A percentile compares a stretch with the other conserved stretches of the same genome.
Evolutionary conservation across 140 eudicot genomes (phyloP).

Genomic region (Bidens hawaiensis): DNA sequence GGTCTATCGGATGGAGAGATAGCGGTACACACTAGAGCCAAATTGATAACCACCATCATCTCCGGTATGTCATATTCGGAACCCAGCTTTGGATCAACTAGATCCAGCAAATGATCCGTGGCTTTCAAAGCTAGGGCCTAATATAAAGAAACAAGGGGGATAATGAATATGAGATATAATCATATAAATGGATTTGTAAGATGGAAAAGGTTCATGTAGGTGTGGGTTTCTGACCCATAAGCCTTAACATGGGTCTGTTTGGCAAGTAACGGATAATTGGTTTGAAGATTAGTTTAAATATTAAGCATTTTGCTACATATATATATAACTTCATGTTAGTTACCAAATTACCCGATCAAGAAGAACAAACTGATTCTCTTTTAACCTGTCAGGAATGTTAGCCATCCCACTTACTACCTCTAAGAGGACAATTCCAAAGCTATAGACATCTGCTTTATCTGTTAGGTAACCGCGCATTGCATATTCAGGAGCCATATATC

Average conservation of each 20-base stretch:
- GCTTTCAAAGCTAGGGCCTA: slow-evolving; percentile 43
- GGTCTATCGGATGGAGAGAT: slow-evolving; percentile 59
- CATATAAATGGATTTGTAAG: neutral
- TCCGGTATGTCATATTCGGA: slow-evolving; percentile 38
- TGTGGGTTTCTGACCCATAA: neutral
- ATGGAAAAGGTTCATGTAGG: slow-evolving; percentile 2
- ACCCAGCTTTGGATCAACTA: slow-evolving; percentile 60
- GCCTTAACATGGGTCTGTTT: too few species aligned
- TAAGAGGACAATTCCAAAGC: too few species aligned
- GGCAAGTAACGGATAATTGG: too few species aligned
- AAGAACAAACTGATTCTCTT: too few species aligned
- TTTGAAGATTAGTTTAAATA: neutral
- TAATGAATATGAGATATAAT: neutral
- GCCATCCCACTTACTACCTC: slow-evolving; percentile 71
- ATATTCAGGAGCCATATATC: too few species aligned
- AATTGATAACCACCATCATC: slow-evolving; percentile 28
- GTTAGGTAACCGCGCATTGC: too few species aligned
- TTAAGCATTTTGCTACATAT: too few species aligned
- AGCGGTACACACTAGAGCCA: slow-evolving; percentile 54
- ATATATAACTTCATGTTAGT: too few species aligned
- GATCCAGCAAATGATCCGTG: slow-evolving; percentile 44
- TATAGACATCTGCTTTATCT: too few species aligned
- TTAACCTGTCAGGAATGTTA: slow-evolving; percentile 41
- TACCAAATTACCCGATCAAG: slow-evolving; percentile 83
- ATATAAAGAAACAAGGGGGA: too few species aligned